Percentiles rank a stretch among this genome's conserved stretches.
phyloP scores from a whole-genome alignment of 768 basidiomycete genomes.

The Leccinum truebloodii region DNA sequence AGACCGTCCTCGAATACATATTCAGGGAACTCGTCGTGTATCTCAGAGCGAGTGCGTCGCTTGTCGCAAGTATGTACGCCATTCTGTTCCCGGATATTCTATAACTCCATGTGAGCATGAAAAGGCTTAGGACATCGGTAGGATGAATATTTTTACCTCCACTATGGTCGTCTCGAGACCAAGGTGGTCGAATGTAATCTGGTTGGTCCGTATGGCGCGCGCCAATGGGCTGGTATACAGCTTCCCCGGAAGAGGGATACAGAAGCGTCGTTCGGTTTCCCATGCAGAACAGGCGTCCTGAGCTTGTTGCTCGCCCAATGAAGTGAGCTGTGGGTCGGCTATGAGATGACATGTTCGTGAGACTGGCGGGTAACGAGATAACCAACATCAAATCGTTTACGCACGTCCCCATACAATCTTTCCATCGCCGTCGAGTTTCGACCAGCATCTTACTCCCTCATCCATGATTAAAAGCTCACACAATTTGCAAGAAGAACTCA shows the following conservation, averaged over 20 bases:
- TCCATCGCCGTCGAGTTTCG: conserved; percentile 41
- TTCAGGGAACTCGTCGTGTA: conserved; percentile 37
- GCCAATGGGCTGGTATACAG: conserved; percentile 3
- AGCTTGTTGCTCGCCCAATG: conserved; percentile 56
- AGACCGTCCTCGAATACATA: conserved; percentile 57
- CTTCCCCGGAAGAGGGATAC: conserved; percentile 4
- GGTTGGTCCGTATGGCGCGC: conserved; percentile 8
- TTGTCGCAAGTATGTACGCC: conserved; percentile 73
- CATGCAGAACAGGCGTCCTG: conserved; percentile 12
- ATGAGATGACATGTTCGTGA: background rate
- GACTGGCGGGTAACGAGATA: background rate
- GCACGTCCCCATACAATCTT: conserved; percentile 69
- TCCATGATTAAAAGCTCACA: background rate
- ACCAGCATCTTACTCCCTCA: conserved; percentile 46
- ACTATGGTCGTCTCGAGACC: conserved; percentile 40
- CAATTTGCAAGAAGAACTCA: background rate
- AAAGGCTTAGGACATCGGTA: background rate
- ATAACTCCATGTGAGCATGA: background rate
- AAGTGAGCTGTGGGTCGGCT: conserved; percentile 51
- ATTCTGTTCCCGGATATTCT: conserved; percentile 65
- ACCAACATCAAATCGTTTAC: background rate
- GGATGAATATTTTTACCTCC: conserved; percentile 34
- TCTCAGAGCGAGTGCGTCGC: conserved; percentile 51
- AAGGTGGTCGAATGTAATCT: conserved; percentile 23
- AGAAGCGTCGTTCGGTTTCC: conserved; percentile 1